A percentile compares a stretch with the other conserved stretches of the same genome.
Evolutionary conservation across 371 early-diverging fungal genomes (phyloP).

Genomic region (Actinomucor elegans): DNA sequence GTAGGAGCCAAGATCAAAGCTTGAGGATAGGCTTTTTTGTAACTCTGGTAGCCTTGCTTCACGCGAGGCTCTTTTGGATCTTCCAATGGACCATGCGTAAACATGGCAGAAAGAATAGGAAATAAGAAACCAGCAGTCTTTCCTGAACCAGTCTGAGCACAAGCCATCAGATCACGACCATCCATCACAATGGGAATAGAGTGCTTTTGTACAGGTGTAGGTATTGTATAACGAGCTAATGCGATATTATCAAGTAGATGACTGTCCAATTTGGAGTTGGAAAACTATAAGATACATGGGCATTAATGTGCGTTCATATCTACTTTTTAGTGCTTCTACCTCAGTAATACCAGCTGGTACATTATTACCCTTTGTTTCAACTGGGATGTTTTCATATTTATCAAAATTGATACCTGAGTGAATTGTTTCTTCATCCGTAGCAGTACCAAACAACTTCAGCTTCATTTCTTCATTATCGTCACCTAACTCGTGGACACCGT

Average conservation of each 20-base stretch:
- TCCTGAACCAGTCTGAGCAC: constrained; percentile 86
- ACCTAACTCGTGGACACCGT: constrained; percentile 59
- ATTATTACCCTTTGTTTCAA: constrained; percentile 86
- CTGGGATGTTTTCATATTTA: constrained; percentile 96
- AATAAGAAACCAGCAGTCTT: constrained; percentile 75
- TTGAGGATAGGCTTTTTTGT: constrained; percentile 38
- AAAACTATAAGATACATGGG: constrained; percentile 32
- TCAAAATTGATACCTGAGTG: constrained; percentile 96
- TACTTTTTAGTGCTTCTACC: constrained; percentile 9
- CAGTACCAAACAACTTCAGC: constrained; percentile 65
- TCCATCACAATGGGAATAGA: constrained; percentile 65
- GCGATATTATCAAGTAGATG: constrained; percentile 72
- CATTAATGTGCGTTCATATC: too few species aligned
- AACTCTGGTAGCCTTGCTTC: constrained; percentile 43
- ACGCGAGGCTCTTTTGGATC: constrained; percentile 27
- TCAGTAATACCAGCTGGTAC: constrained; percentile 30
- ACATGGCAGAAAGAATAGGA: constrained; percentile 51
- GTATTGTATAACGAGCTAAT: constrained; percentile 57
- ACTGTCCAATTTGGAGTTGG: constrained; percentile 71
- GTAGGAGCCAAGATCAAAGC: constrained; percentile 50
- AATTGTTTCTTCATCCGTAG: constrained; percentile 66
- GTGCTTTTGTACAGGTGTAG: constrained; percentile 74
- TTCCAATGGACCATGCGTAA: constrained; percentile 70
- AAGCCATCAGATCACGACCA: constrained; percentile 72
- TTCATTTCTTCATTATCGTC: constrained; percentile 36